Base-by-base conservation (phyloP, 768 basidiomycete species). In the Lentinula detonsa region DNA sequence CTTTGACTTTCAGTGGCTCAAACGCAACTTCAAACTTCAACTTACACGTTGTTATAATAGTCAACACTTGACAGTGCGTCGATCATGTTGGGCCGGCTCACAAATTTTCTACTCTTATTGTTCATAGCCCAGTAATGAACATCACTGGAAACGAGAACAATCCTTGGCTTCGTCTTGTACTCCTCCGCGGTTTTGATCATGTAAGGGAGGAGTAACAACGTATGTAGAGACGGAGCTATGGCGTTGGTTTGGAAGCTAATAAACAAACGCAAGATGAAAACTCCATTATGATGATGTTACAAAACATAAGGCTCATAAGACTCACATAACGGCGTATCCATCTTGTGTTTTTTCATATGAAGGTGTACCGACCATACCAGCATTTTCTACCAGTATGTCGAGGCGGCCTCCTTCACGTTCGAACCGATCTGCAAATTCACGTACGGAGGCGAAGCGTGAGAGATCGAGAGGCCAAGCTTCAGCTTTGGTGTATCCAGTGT, bases 191-290 rank as follows among this genome's bases (percentile, higher is more conserved):
- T 78, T 33, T 72, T 65, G 1, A 75, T 50, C 69, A 84, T 72
- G 8, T 63, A 65, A 0, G 83, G 83, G 0, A 83, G 69, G 0
- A 83, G 70, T 6, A 74, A 71, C 4, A 83, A 62, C 0, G 73
- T 68, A 3, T 82, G 70, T 0, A 82, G 69, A 5, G 74, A 69
- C 6, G 71, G 73, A 0, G 78, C 70, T 7, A 85, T 66, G 64
- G 74, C 64, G 65, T 84, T 83, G 43, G 80, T 75, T 62, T 84
- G 82, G 0, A 82, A 59, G 9, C 82, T 85, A 53, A 21, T 7
- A 7, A 23, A 13, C 9, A 23, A 34, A 28, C 23, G 37, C 40
- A 31, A 16, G 15, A 11, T 7, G 56, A 40, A 5, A 21, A 45
- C 6, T 28, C 31, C 5, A 33, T 56, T 28, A 6, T 4, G 28